Evolutionary conservation across 2,329 filamentous ascomycete genomes (phyloP), one percentile per base, ranked within the genome.

Genomic region (Microascus cirrosus): DNA sequence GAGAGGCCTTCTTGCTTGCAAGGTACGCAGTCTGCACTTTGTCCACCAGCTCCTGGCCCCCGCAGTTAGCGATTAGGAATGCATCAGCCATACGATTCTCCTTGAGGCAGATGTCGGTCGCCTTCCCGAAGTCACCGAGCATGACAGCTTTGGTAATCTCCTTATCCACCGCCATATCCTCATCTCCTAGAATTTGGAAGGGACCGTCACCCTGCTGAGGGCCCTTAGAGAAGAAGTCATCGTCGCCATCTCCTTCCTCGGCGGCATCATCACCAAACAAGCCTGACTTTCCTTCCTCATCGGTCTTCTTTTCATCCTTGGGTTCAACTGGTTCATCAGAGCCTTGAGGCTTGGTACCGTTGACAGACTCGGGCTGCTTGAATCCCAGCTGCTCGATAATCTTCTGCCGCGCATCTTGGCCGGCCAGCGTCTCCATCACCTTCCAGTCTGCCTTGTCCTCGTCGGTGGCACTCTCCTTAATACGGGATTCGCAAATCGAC

Each of bases 361-460:
- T 71, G 10, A 71, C 68, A 2, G 60, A 42, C 18, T 68, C 65
- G n/a, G 77, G 75, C 59, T 87, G 83, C 34, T 83, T 77, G 71
- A 97, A 93, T n/a, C 93, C 94, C 20, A 99, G 81, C 68, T 95
- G 92, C 63, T 95, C 87, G 24, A 94, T 82, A 59, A 99, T 86
- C 68, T 89, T 86, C 69, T 87, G 87, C 50, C 92, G 84, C n/a
- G 91, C 88, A 66, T 93, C 92, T 34, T 88, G 85, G 3, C 89
- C 86, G 54, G 93, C 87, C 60, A 99, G 73, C 1, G 91, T 94
- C 70, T 94, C 86, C 70, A 99, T 90, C 42, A 97, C 90, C 63
- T 88, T 87, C 94, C 94, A 99, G 71, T 97, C 93, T 3, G 89
- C 88, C 76, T 91, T 96, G 69, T 97, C 94, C 63, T 95, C 90